These are phyloP conservation scores for Herpetomonas tarakana DNA, from an alignment of 208 protist species.

Conservation along the genomic window DNA sequence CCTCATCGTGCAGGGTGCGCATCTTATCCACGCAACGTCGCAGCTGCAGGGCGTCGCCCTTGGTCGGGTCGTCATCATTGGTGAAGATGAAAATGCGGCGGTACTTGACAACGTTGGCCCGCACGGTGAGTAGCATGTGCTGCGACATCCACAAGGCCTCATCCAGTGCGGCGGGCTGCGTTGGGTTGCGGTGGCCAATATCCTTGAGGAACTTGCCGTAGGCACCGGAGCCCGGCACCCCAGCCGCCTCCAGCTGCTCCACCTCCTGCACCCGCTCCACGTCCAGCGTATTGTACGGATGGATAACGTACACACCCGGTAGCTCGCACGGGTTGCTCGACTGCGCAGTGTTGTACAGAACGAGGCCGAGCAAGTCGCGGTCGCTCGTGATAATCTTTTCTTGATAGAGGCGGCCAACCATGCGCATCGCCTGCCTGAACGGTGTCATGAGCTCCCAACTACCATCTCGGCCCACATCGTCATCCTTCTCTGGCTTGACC, in stretches of 20 bases:
- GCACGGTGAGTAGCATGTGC: slow-evolving; percentile 53
- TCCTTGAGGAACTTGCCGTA: slow-evolving; percentile 32
- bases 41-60: slow-evolving; percentile 23
- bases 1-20: slow-evolving; percentile 41
- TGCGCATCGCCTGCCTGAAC: slow-evolving; percentile 43
- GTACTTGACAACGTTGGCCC: slow-evolving; percentile 20
- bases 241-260: slow-evolving; percentile 50
- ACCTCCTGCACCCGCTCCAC: slow-evolving; percentile 44
- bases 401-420: slow-evolving; percentile 45
- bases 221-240: slow-evolving; percentile 17
- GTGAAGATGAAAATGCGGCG: slow-evolving; percentile 86
- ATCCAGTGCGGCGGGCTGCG: slow-evolving; percentile 22
- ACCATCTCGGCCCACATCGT: slow-evolving; percentile 3
- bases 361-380: slow-evolving; percentile 61
- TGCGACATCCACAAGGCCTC: slow-evolving; percentile 68
- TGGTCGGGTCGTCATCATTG: slow-evolving; percentile 66
- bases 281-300: slow-evolving; percentile 27
- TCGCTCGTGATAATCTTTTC: slow-evolving; percentile 59
- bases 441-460: slow-evolving; percentile 13
- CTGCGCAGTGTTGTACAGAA: slow-evolving; percentile 67
- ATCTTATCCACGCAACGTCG: slow-evolving; percentile 36
- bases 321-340: slow-evolving; percentile 31
- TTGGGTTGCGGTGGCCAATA: slow-evolving; percentile 3
- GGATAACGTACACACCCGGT: slow-evolving; percentile 63
- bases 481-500: slow-evolving; percentile 7